These are phyloP conservation scores for Asclepias syriaca DNA, from an alignment of 257 asterid species.

Conservation along the genomic window DNA sequence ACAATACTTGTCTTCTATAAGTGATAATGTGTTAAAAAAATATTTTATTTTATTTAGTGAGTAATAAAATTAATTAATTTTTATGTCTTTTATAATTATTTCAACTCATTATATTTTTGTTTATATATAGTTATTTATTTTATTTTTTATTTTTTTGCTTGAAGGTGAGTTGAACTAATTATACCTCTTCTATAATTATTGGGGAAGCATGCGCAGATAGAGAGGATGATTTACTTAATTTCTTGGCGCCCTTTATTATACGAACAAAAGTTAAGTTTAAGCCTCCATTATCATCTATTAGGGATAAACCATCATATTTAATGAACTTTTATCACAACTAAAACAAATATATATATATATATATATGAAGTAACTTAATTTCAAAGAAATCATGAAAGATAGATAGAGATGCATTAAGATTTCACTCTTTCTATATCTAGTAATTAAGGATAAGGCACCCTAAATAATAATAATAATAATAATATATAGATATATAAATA, in stretches of 20 bases:
- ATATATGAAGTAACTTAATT: slow-evolving; percentile 8
- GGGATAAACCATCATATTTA: background rate
- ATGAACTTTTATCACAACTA: too few relatives aligned
- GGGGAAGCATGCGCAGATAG: background rate
- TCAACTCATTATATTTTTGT: too few relatives aligned
- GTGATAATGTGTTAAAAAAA: background rate
- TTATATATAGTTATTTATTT: too few relatives aligned
- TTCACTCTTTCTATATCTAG: background rate
- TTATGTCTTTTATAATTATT: too few relatives aligned
- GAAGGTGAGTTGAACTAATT: too few relatives aligned
- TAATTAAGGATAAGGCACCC: background rate
- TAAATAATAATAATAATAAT: background rate
- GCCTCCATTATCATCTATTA: background rate
- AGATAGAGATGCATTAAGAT: background rate
- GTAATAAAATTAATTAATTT: too few relatives aligned
- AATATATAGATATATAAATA: background rate
- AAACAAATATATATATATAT: background rate
- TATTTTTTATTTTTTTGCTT: too few relatives aligned
- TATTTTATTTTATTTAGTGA: background rate
- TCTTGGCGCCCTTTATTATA: background rate
- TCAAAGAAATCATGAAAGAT: slow-evolving; percentile 8
- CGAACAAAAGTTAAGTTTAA: background rate
- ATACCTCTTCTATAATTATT: too few relatives aligned
- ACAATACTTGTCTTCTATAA: background rate
- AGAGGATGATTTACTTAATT: background rate